Conservation (phyloP, 129 eudicot species). For the Tagetes erecta region DNA sequence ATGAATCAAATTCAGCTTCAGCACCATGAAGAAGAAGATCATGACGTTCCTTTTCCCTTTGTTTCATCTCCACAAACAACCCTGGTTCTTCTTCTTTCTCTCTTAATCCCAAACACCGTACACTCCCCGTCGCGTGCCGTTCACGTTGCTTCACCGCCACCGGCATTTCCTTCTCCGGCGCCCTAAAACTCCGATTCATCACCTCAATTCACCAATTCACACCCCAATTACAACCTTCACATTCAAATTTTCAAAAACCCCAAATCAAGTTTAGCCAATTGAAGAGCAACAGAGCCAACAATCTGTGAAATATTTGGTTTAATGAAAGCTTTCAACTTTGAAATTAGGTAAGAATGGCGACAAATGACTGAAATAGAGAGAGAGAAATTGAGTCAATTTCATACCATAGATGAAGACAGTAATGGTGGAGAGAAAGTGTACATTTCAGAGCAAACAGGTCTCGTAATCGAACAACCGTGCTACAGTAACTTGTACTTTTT, state of each 20-base stretch:
- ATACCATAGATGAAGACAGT: slow-evolving; percentile 25
- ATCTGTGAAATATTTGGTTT: slow-evolving; percentile 18
- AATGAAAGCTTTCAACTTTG: slow-evolving; percentile 18
- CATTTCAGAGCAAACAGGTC: slow-evolving; percentile 21
- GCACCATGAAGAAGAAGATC: slow-evolving; percentile 62
- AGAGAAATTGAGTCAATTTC: slow-evolving; percentile 24
- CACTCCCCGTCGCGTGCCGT: slow-evolving; percentile 42
- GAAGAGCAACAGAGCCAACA: background rate
- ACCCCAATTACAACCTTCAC: background rate
- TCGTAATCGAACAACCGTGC: background rate
- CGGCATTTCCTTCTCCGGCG: slow-evolving; percentile 54
- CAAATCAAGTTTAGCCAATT: slow-evolving; percentile 20
- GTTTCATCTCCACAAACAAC: slow-evolving; percentile 80
- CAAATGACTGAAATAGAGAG: slow-evolving; percentile 16
- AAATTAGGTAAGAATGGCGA: slow-evolving; percentile 31
- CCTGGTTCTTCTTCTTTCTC: slow-evolving; percentile 91
- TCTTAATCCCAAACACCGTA: slow-evolving; percentile 52
- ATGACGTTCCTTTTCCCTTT: slow-evolving; percentile 71
- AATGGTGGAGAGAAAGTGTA: slow-evolving; percentile 31
- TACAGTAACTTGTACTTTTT: slow-evolving; percentile 10
- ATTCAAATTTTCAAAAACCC: background rate
- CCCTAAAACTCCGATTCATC: slow-evolving; percentile 87
- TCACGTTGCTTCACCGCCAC: slow-evolving; percentile 44
- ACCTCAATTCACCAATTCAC: slow-evolving; percentile 15
- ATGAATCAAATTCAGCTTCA: slow-evolving; percentile 70